These are phyloP conservation scores for Wickerhamiella sergipiensis DNA, from an alignment of 805 yeast genomes.

Conservation along the genomic window DNA sequence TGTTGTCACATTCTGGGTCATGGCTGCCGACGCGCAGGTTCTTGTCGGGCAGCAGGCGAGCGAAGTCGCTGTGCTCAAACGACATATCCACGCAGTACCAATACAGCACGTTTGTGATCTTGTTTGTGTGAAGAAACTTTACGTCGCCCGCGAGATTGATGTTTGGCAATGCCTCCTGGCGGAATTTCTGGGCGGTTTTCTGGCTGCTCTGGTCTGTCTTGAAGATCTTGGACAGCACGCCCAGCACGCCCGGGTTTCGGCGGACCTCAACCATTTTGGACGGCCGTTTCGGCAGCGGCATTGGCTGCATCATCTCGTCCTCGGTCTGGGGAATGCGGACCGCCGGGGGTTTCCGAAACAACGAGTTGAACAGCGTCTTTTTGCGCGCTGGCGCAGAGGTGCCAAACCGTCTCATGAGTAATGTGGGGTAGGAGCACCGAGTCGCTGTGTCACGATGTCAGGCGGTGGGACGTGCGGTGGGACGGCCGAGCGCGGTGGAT, in stretches of 20 bases:
- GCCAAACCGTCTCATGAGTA: neutral
- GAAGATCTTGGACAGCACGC: constrained; percentile 7
- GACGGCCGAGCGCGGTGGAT: neutral
- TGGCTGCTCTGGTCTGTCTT: neutral
- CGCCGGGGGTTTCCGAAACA: neutral
- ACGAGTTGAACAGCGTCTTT: neutral
- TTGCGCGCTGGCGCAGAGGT: neutral
- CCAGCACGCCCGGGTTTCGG: constrained; percentile 2
- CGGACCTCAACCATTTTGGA: constrained; percentile 8
- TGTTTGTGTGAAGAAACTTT: constrained; percentile 14
- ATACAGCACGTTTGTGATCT: constrained; percentile 20
- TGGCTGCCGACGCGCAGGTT: constrained; percentile 11
- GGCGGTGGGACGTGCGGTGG: no score
- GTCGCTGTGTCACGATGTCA: neutral
- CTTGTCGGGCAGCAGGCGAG: constrained; percentile 21
- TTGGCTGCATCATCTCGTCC: neutral
- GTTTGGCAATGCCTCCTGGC: constrained; percentile 1
- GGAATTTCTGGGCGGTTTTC: neutral
- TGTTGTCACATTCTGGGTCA: constrained; percentile 13
- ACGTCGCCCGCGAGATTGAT: neutral
- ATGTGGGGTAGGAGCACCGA: neutral
- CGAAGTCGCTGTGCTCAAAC: constrained; percentile 21
- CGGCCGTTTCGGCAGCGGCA: constrained; percentile 5
- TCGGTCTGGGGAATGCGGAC: neutral
- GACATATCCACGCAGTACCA: constrained; percentile 24